Evolutionary conservation across 2,329 filamentous ascomycete genomes (phyloP), one percentile per base, ranked within the genome.

Genomic region (Microcera coccophila): DNA sequence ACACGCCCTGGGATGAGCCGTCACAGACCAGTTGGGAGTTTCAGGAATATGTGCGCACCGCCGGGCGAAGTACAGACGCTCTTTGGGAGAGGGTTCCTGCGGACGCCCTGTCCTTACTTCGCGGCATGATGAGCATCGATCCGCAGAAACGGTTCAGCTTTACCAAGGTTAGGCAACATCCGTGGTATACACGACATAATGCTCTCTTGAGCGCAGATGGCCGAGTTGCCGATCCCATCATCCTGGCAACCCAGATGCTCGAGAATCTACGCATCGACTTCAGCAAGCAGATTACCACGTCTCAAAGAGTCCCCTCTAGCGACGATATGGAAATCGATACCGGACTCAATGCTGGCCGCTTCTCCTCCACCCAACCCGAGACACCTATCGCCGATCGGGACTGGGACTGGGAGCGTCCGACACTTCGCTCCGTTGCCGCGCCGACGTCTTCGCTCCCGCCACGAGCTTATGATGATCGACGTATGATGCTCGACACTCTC

Each of bases 1-100:
- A 98, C 62, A 98, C 93, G 2, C 93, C 93, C 0, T 98, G 93
- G 93, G 93, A 97, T 60, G 87, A 93, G 61, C 93, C 93, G 0
- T 91, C 90, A 3, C 71, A 78, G 26, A 76, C 81, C 44, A 96
- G 89, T 62, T 95, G 87, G 73, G 93, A 98, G 67, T 98, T 87
- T 55, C 80, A 86, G 56, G 90, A 96, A 65, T 98, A 95, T 62
- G 73, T 87, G 31, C 79, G 81, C 45, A 88, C 82, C 2, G 83
- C 84, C 39, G 88, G 90, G n/a, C 81, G 83, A 50, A 91, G 87
- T 51, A 79, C 79, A 2, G 93, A 98, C 62, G 84, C 87, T 42
- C 73, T 97, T 2, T 98, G 93, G 93, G 71, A 81, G 51, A 81
- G 84, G 42, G 69, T 97, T 16, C 90, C 91, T 0, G 43, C 74